Conservation (phyloP, 2,329 filamentous ascomycete genomes). For the Penicillium sp. region DNA sequence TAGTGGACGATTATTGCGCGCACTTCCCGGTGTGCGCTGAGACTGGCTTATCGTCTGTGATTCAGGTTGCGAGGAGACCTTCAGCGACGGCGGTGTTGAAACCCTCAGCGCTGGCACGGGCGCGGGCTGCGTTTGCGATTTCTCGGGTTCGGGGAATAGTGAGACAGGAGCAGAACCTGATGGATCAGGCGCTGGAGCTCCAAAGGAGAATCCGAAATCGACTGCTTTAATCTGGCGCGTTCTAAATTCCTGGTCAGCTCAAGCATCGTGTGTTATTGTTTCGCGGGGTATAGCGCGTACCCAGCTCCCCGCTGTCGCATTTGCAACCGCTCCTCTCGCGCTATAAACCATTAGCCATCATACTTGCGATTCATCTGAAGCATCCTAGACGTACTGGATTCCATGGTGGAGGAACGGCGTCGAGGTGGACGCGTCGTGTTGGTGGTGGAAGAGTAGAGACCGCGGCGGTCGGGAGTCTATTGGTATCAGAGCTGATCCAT, state of each 20-base stretch:
- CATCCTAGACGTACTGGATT: constrained; percentile 34
- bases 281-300: constrained; percentile 43
- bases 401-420: constrained; percentile 38
- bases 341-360: constrained; percentile 29
- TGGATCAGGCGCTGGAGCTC: constrained; percentile 26
- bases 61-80: constrained; percentile 11
- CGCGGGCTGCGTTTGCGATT: constrained; percentile 18
- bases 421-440: constrained; percentile 35
- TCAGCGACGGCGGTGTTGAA: constrained; percentile 15
- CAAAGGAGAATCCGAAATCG: constrained; percentile 53
- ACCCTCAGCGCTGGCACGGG: background rate
- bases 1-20: constrained; percentile 32
- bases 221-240: constrained; percentile 49
- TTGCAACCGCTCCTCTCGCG: constrained; percentile 55
- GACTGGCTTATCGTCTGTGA: constrained; percentile 10
- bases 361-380: background rate
- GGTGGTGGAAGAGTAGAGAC: constrained; percentile 20
- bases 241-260: constrained; percentile 31
- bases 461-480: constrained; percentile 19
- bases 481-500: constrained; percentile 23
- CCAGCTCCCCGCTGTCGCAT: constrained; percentile 59
- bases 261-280: constrained; percentile 22
- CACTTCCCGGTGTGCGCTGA: constrained; percentile 31
- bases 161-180: constrained; percentile 27
- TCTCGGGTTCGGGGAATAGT: constrained; percentile 17